phyloP scores from a whole-genome alignment of 192 early-diverging fungal species.

The Entomortierella chlamydospora region DNA sequence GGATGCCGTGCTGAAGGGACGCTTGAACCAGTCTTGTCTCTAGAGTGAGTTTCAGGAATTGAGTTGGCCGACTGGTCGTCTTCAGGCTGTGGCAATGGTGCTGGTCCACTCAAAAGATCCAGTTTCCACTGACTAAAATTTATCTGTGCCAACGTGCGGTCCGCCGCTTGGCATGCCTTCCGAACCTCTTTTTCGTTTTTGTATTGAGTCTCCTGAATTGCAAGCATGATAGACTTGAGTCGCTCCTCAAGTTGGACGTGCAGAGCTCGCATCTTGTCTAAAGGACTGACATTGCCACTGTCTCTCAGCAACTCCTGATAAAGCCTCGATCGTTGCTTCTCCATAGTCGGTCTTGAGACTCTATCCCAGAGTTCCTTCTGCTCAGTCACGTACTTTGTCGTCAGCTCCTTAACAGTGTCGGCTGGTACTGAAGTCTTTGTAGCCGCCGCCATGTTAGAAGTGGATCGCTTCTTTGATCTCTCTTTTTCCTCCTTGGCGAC shows the following conservation, averaged over 20 bases:
- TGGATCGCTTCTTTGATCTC: neutral
- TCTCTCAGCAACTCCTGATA: neutral
- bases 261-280: neutral
- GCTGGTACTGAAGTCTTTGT: neutral
- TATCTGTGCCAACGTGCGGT: conserved; percentile 16
- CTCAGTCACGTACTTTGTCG: conserved; percentile 10
- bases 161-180: conserved; percentile 23
- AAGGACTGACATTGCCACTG: neutral
- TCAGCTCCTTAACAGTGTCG: neutral
- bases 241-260: neutral
- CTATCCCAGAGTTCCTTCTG: conserved; percentile 9
- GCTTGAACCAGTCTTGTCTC: no score
- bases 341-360: neutral
- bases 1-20: no score
- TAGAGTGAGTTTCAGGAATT: no score
- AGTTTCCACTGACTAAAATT: conserved; percentile 18
- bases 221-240: neutral
- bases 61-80: neutral
- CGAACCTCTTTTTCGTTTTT: conserved; percentile 11
- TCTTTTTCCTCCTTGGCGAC: conserved; percentile 32
- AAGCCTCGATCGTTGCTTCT: neutral
- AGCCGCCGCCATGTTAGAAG: neutral
- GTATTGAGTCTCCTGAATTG: conserved; percentile 23
- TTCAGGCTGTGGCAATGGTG: neutral
- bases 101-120: neutral